Percentiles rank a stretch among this genome's conserved stretches.
phyloP scores from a whole-genome alignment of 1,139 yeast species.

The Tardiomyces digboiensis region DNA sequence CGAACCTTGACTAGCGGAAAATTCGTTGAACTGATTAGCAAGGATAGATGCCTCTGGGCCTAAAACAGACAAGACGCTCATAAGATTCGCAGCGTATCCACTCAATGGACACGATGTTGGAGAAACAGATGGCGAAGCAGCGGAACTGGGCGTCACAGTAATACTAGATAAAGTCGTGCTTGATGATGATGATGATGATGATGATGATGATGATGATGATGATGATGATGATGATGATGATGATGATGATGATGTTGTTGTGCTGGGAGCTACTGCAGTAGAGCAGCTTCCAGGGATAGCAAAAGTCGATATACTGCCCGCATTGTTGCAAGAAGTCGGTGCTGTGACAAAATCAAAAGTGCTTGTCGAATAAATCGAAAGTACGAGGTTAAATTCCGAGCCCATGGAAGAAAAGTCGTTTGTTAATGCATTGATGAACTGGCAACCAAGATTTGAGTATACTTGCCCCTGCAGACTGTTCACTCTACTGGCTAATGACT shows the following conservation, averaged over 20 bases:
- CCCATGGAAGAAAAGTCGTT: not conserved
- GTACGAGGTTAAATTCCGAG: not conserved
- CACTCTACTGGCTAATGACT: not conserved
- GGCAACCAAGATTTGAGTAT: not conserved
- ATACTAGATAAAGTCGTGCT: not conserved
- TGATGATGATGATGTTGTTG: not conserved
- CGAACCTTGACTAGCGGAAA: not conserved
- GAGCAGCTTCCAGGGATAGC: not conserved
- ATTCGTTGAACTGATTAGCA: not conserved
- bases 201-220: not conserved
- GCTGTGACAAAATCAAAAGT: not conserved
- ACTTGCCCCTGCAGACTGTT: not conserved
- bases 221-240: not conserved
- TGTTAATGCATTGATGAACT: not conserved
- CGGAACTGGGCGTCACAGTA: constrained; percentile 13
- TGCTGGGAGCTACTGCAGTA: constrained; percentile 1
- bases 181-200: constrained; percentile 1
- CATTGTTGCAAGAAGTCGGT: not conserved
- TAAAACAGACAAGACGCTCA: not conserved
- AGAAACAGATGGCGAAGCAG: not conserved
- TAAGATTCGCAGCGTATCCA: not conserved
- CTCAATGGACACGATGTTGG: not conserved
- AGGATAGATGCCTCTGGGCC: not conserved
- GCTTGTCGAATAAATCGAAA: not conserved
- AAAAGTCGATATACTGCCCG: not conserved